A percentile compares a stretch with the other conserved stretches of the same genome.
These are phyloP conservation scores for Diaporthe velutina DNA, from an alignment of 2,329 filamentous ascomycete species.

Conservation along the genomic window DNA sequence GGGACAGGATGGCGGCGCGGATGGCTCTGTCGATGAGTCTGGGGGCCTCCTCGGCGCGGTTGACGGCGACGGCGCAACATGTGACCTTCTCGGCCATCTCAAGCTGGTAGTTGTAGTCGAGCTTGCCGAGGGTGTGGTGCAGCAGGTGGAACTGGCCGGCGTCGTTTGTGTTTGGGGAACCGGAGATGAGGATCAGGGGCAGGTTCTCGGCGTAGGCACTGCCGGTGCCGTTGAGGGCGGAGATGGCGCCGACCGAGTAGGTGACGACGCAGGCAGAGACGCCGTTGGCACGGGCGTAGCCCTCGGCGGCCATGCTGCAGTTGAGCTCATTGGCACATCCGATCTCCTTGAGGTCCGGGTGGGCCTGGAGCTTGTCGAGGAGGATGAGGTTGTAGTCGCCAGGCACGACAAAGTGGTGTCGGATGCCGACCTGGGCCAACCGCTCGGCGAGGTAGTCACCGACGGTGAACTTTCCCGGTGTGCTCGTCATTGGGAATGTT, in stretches of 20 bases:
- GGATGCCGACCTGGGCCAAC: slow-evolving; percentile 44
- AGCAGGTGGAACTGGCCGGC: slow-evolving; percentile 45
- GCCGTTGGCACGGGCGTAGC: slow-evolving; percentile 47
- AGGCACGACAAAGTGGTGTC: slow-evolving; percentile 47
- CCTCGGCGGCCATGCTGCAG: slow-evolving; percentile 47
- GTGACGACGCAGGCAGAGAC: slow-evolving; percentile 46
- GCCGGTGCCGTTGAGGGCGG: slow-evolving; percentile 46
- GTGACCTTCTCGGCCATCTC: slow-evolving; percentile 50
- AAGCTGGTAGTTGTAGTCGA: slow-evolving; percentile 47
- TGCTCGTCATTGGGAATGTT: slow-evolving; percentile 26
- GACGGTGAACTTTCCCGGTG: slow-evolving; percentile 43
- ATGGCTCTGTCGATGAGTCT: slow-evolving; percentile 46
- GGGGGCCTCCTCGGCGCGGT: slow-evolving; percentile 45
- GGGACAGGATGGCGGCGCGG: slow-evolving; percentile 43
- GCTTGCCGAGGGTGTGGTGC: slow-evolving; percentile 47
- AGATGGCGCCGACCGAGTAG: slow-evolving; percentile 46
- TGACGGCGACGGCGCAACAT: slow-evolving; percentile 47
- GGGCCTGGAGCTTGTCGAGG: slow-evolving; percentile 46
- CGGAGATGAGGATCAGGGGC: slow-evolving; percentile 45
- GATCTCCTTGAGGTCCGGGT: slow-evolving; percentile 44
- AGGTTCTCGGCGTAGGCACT: slow-evolving; percentile 47
- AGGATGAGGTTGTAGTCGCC: slow-evolving; percentile 49
- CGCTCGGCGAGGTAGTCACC: slow-evolving; percentile 48
- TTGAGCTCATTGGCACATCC: slow-evolving; percentile 49
- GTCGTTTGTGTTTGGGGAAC: slow-evolving; percentile 47